Base-by-base conservation (phyloP, 306 rosid genomes). In the Geum urbanum region DNA sequence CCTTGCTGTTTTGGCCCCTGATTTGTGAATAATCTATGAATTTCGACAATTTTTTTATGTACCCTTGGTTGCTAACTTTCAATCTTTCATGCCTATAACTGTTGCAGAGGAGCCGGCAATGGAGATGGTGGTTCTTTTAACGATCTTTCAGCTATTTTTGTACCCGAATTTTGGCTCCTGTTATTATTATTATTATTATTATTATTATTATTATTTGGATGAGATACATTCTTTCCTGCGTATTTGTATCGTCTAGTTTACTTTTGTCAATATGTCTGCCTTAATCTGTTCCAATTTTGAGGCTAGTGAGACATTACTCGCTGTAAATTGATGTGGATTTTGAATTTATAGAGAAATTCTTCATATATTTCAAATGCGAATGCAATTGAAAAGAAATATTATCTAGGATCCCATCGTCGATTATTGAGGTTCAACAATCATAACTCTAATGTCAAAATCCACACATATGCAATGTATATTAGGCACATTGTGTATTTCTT, bases 51-150 rank as follows among this genome's bases (percentile, higher is more conserved):
- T 27, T 27, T 27, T 27, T 27, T 27, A 39, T 37, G 16, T 47
- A 62, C 73, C 53, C 45, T 11, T 53, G 71, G 11, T 32, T 81
- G 50, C 14, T 50, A 22, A 57, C 41, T 68, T 72, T 56, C 18
- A 66, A 66, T 69, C 41, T 48, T 13, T 49, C 48, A 73, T 73
- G 9, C 66, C 40, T 75, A 27, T 40, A 67, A 47, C 67, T 77
- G 50, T 73, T 80, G 88, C 83, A 85, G 92, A 84, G 78, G 67
- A 82, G 49, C 35, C 89, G 80, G 8, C 78, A 7, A n/a, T 64
- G 87, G 66, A 85, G 84, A 73, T 90, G 91, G 92, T 85, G 74
- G 73, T 85, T 90, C 83, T 90, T 90, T 51, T 90, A 81, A 89
- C 52, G 67, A 44, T 53, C 43, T 76, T 65, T 62, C 50, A 5